Evolutionary conservation across 192 early-diverging fungal species (phyloP).

Genomic region (Physocladia obscura): DNA sequence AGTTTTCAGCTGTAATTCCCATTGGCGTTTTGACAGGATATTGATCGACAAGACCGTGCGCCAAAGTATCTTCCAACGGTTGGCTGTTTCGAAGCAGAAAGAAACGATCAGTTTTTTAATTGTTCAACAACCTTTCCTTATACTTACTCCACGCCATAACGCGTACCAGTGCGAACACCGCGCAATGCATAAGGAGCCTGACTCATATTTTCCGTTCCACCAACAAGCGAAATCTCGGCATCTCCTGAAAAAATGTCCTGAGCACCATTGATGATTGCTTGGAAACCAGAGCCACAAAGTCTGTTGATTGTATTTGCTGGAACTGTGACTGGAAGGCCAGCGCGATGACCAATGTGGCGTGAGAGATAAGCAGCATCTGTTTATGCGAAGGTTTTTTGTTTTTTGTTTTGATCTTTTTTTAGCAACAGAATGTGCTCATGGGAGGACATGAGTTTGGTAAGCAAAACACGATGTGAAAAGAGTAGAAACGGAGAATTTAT

Average conservation of each 20-base stretch:
- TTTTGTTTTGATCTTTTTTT: not conserved
- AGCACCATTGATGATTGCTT: constrained; percentile 88
- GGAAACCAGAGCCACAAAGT: constrained; percentile 95
- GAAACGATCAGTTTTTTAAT: not conserved
- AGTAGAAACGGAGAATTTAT: not conserved
- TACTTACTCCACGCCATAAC: constrained; percentile 76
- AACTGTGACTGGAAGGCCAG: constrained; percentile 78
- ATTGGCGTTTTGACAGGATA: constrained; percentile 81
- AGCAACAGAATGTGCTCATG: too few species aligned
- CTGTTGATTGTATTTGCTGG: constrained; percentile 93
- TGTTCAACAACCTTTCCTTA: too few species aligned
- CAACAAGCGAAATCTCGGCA: constrained; percentile 79
- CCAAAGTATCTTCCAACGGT: constrained; percentile 87
- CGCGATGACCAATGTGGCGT: constrained; percentile 89
- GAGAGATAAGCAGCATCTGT: constrained; percentile 84
- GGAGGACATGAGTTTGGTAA: not conserved
- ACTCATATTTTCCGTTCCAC: constrained; percentile 93
- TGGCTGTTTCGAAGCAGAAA: constrained; percentile 35
- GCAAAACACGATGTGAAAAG: not conserved
- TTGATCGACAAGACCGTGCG: constrained; percentile 80
- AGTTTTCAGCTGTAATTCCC: constrained; percentile 94
- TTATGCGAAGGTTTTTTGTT: not conserved
- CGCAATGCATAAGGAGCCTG: constrained; percentile 85
- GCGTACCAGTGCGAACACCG: constrained; percentile 78
- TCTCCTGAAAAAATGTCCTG: constrained; percentile 89